phyloP scores from a whole-genome alignment of 352 stramenopile species.

The Globisporangium solare region DNA sequence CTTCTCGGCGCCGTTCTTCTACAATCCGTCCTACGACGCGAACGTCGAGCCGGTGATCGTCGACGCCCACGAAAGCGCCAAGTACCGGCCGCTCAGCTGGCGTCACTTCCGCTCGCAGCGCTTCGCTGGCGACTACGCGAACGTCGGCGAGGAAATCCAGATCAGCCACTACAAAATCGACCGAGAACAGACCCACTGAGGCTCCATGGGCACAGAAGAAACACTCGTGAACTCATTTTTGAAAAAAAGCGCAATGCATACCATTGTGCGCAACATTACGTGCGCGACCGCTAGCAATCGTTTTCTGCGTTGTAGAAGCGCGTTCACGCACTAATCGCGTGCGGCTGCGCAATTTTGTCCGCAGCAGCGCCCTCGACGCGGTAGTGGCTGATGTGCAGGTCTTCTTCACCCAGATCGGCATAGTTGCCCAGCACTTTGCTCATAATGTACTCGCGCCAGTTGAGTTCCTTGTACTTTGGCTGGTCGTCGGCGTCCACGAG shows the following conservation, averaged over 20 bases:
- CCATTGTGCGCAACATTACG: no score
- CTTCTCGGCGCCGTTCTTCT: constrained; percentile 63
- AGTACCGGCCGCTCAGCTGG: constrained; percentile 84
- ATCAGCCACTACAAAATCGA: constrained; percentile 66
- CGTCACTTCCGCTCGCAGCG: constrained; percentile 84
- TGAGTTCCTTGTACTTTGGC: constrained; percentile 40
- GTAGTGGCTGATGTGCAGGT: constrained; percentile 82
- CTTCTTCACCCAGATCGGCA: constrained; percentile 52
- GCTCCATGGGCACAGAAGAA: no score
- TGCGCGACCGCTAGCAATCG: no score
- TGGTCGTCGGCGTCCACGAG: constrained; percentile 7
- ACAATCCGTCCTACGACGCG: constrained; percentile 39
- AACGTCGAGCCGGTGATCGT: constrained; percentile 60
- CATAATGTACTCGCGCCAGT: constrained; percentile 72
- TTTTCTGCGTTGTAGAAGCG: not conserved
- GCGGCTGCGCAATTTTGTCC: not conserved
- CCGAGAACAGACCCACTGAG: no score
- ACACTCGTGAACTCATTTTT: no score
- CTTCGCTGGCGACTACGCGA: constrained; percentile 89
- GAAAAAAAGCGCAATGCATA: no score
- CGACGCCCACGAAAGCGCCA: constrained; percentile 18
- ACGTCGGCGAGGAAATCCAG: constrained; percentile 92
- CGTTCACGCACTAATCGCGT: not conserved
- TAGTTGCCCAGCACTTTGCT: constrained; percentile 75
- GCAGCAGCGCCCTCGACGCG: constrained; percentile 6